phyloP scores from a whole-genome alignment of 805 yeast species.

The Candida boleticola region DNA sequence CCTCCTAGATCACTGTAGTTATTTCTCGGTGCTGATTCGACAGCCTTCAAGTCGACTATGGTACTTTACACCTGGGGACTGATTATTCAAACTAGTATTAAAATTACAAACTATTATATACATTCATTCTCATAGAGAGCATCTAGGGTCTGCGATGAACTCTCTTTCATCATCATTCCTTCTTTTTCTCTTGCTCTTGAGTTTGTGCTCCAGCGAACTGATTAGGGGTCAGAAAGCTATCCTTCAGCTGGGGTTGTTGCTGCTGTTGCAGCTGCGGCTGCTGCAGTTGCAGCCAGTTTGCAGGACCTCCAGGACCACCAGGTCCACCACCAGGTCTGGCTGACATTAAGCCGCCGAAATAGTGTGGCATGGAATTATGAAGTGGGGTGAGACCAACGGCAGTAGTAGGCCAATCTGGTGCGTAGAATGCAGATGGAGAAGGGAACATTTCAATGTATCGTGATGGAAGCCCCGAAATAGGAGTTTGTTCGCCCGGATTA shows the following conservation, averaged over 20 bases:
- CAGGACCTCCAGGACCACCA: slow-evolving; percentile 6
- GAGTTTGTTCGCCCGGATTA: slow-evolving; percentile 58
- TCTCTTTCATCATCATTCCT: background rate
- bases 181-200: slow-evolving; percentile 1
- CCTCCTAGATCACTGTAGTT: too few species aligned
- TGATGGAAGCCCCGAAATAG: slow-evolving; percentile 68
- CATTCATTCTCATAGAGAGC: background rate
- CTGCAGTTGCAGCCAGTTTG: slow-evolving; percentile 11
- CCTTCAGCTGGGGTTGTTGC: slow-evolving; percentile 6
- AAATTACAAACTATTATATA: background rate
- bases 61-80: too few species aligned
- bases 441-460: slow-evolving; percentile 75
- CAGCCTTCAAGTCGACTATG: too few species aligned
- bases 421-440: slow-evolving; percentile 75
- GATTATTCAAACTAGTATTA: too few species aligned
- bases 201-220: background rate
- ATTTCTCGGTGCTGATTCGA: too few species aligned
- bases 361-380: slow-evolving; percentile 32
- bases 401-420: slow-evolving; percentile 43
- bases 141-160: background rate
- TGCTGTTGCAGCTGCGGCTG: slow-evolving; percentile 10
- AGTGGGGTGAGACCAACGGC: slow-evolving; percentile 39
- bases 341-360: slow-evolving; percentile 23
- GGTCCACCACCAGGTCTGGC: slow-evolving; percentile 7
- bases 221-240: background rate